Evolutionary conservation across 345 rosid genomes (phyloP), one percentile per base, ranked within the genome.

Genomic region (Eucalyptus marginata): DNA sequence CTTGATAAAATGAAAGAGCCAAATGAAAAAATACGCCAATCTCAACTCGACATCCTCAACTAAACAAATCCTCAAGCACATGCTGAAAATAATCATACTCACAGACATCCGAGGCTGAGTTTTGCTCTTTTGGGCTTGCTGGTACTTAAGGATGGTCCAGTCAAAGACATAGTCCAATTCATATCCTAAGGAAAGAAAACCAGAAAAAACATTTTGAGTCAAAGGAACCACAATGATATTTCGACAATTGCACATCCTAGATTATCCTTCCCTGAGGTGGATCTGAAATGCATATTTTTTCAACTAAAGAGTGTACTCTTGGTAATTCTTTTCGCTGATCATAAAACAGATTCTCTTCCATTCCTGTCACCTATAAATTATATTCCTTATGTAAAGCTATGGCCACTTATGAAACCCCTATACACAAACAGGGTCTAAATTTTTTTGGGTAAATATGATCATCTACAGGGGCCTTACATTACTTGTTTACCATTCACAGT

Each of bases 121-220:
- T 94, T 93, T 94, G 89, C 86, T 88, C 92, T 94, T 97, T 89
- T 95, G 96, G 25, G 98, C 91, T 91, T 96, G 95, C 92, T 97
- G 98, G 92, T 96, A 94, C 96, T 98, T 97, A 62, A 97, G 94
- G 88, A 97, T 94, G 29, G 99, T 96, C 99, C 99, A 98, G 92
- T 98, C 99, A 95, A 95, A 98, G 58, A 96, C 92, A 90, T 92
- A 95, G 92, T 98, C 98, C 88, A 95, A 93, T 86, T 95, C 96
- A 92, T 94, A 96, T 85, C 98, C 99, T 98, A 93, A 88, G 84
- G 91, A 49, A 16, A 50, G 22, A n/a, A 79, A 81, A 36, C 40
- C 47, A 40, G 51, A 88, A 29, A 54, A 68, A 88, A 13, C 33
- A 88, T 88, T 81, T 40, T 76, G 84, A 40, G 84, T 18, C 84